Base-by-base conservation (phyloP, 2,329 filamentous ascomycete species). In the Geoglossum cookeanum region DNA sequence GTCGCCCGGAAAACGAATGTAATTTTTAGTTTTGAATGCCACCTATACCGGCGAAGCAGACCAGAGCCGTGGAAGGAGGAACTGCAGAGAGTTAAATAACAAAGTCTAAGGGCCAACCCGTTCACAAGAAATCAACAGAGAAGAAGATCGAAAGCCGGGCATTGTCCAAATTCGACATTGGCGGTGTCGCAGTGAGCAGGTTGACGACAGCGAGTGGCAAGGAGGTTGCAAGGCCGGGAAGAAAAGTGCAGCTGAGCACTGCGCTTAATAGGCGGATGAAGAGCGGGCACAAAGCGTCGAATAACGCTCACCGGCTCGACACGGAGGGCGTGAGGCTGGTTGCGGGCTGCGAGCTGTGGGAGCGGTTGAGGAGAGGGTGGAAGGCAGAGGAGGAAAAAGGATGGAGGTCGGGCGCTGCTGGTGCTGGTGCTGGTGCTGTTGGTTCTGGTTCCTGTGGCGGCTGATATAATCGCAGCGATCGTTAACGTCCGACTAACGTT, bases 71-170 rank as follows among this genome's bases (percentile, higher is more conserved):
- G 9, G 22, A 39, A 55, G 37, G 66, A 53, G 66, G 65, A 57
- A 68, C 71, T 72, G 57, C 53, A 59, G 27, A n/a, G 57, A 55
- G 59, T 67, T 56, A 68, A 62, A 55, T 32, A 48, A 32, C 9
- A 51, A 53, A 53, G 27, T 32, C 33, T 35, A 53, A 53, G 29
- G 49, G 22, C 49, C 49, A 35, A 35, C 29, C 49, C 49, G 30
- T 53, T 53, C 49, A 53, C 49, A 35, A 53, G 49, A 53, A 53
- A 32, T 53, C 49, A 35, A 53, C 49, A 53, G 30, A 51, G 48
- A 32, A 53, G 49, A 53, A 37, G 49, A 53, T 37, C 15, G 49
- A 35, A 53, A 35, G 35, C 49, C 49, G 49, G 30, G 49, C 49
- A 53, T 53, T 53, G 49, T 53, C 49, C 49, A 53, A 53, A 53